Conservation (phyloP, 2,329 filamentous ascomycete species). For the Tolypocladium inflatum region DNA sequence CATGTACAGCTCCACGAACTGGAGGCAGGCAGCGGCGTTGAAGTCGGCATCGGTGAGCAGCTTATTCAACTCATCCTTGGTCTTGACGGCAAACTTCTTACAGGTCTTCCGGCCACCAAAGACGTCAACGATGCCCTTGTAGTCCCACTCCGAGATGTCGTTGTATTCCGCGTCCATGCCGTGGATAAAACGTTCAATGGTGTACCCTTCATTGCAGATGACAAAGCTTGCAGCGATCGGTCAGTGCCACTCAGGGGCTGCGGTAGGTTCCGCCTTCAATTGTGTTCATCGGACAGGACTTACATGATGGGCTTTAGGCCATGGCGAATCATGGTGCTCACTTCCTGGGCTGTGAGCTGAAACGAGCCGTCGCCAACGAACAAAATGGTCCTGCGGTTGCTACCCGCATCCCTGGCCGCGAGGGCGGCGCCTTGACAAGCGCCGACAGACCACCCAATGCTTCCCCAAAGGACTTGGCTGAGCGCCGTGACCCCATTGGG, state of each 20-base stretch:
- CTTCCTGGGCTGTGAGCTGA: conserved; percentile 75
- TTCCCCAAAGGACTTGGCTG: conserved; percentile 68
- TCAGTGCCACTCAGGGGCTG: neutral
- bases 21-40: conserved; percentile 40
- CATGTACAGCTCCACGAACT: conserved; percentile 79
- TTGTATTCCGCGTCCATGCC: conserved; percentile 75
- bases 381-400: conserved; percentile 60
- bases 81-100: conserved; percentile 59
- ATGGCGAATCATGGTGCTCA: conserved; percentile 74
- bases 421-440: conserved; percentile 59
- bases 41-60: conserved; percentile 59
- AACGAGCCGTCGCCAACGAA: conserved; percentile 87
- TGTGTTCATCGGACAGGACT: conserved; percentile 17
- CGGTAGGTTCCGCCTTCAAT: neutral
- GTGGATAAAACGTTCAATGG: conserved; percentile 83
- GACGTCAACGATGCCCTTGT: conserved; percentile 55
- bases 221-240: conserved; percentile 46
- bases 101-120: conserved; percentile 56
- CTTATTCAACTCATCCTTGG: conserved; percentile 55
- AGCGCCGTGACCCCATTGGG: conserved; percentile 69
- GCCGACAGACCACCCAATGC: conserved; percentile 52
- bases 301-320: conserved; percentile 67
- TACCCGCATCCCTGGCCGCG: conserved; percentile 56
- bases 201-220: conserved; percentile 82
- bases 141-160: conserved; percentile 68